Conservation (phyloP, 2,329 filamentous ascomycete species). For the Aspergillus sp. region DNA sequence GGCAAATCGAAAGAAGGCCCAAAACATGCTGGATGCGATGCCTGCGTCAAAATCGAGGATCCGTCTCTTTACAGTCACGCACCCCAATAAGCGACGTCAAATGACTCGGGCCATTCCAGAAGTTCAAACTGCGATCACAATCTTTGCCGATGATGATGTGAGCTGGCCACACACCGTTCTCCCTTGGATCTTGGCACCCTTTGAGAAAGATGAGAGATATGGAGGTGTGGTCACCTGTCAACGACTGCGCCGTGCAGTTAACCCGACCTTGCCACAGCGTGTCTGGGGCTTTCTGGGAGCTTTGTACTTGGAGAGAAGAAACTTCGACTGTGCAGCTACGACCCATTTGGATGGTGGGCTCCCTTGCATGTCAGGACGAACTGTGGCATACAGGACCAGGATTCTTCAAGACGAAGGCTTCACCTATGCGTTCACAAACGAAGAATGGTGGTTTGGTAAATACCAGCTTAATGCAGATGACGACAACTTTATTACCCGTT, state of each 20-base stretch:
- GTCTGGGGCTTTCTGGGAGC: slow-evolving; percentile 88
- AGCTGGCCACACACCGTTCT: slow-evolving; percentile 83
- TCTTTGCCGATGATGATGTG: slow-evolving; percentile 95
- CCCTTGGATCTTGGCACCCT: slow-evolving; percentile 88
- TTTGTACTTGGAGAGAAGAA: slow-evolving; percentile 86
- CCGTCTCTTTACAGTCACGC: slow-evolving; percentile 68
- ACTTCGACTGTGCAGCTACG: slow-evolving; percentile 94
- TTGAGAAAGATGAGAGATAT: slow-evolving; percentile 70
- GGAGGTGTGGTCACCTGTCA: slow-evolving; percentile 93
- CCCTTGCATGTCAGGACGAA: slow-evolving; percentile 94
- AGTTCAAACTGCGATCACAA: slow-evolving; percentile 75
- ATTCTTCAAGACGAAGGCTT: slow-evolving; percentile 85
- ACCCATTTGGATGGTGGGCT: slow-evolving; percentile 92
- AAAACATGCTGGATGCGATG: slow-evolving; percentile 54
- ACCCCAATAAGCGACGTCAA: slow-evolving; percentile 93
- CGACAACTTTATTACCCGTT: slow-evolving; percentile 96
- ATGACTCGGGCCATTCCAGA: slow-evolving; percentile 86
- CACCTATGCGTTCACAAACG: slow-evolving; percentile 82
- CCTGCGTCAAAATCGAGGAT: slow-evolving; percentile 61
- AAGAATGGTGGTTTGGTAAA: slow-evolving; percentile 72
- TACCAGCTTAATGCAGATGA: slow-evolving; percentile 94
- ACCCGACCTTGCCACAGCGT: slow-evolving; percentile 54
- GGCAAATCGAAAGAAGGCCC: slow-evolving; percentile 66
- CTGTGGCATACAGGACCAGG: slow-evolving; percentile 82
- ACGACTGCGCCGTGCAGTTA: slow-evolving; percentile 67